Conservation (phyloP, 768 basidiomycete genomes). For the Dioszegia aurantiaca region DNA sequence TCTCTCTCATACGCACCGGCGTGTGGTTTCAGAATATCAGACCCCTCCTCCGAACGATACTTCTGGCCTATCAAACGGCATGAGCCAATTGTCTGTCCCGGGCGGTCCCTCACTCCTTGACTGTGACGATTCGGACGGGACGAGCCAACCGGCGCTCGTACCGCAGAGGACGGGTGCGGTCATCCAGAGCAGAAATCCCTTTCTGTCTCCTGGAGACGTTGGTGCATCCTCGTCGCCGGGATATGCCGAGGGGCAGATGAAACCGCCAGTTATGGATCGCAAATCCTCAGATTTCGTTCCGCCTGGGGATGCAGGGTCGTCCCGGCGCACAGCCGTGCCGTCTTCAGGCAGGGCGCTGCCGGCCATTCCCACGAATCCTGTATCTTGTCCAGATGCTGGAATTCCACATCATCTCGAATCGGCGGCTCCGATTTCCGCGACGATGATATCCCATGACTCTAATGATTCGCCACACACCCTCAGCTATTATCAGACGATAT, state of each 20-base stretch:
- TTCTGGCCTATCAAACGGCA: not conserved
- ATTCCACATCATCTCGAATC: too few relatives aligned
- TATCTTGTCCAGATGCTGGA: too few relatives aligned
- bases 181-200: constrained; percentile 46
- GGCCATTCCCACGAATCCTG: not conserved
- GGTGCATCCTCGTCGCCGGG: not conserved
- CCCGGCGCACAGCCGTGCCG: not conserved
- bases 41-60: not conserved
- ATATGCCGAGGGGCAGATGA: not conserved
- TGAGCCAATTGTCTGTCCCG: not conserved
- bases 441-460: constrained; percentile 7
- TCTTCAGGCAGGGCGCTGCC: not conserved
- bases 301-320: constrained; percentile 18
- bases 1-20: not conserved
- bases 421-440: too few relatives aligned
- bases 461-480: constrained; percentile 43
- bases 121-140: constrained; percentile 17
- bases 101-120: constrained; percentile 9
- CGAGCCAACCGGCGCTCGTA: constrained; percentile 14
- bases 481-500: constrained; percentile 39
- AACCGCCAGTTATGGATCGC: too few relatives aligned
- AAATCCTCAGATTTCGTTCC: not conserved
- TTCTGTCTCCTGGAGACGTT: constrained; percentile 36
- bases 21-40: not conserved
- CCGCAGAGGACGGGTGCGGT: constrained; percentile 29